Base-by-base conservation (phyloP, 2,329 filamentous ascomycete genomes). In the Colletotrichum costaricense region DNA sequence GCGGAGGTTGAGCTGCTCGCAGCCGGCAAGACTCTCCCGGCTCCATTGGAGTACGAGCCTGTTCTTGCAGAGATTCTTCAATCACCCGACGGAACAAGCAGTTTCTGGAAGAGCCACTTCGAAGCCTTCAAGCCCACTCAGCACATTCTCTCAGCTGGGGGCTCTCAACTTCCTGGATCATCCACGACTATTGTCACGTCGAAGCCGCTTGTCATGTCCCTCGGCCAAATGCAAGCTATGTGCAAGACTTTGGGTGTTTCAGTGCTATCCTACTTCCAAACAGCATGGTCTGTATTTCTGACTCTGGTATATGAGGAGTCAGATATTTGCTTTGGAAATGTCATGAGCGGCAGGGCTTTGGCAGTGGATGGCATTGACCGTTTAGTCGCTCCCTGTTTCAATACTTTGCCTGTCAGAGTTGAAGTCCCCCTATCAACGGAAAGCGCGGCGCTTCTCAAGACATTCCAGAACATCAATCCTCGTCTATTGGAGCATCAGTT, bases 301-400 rank as follows among this genome's bases (percentile, higher is more conserved):
- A 85, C 88, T 0, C 83, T 88, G 2, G 83, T 90, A 2, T 86
- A 91, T 2, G 80, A 86, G 1, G 84, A 85, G 5, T 80, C 84
- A 0, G 95, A 98, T 78, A 78, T 98, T 5, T 97, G 94, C 80
- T 98, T 98, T 78, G 95, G 96, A 0, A 97, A 94, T 77, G 92
- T 98, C 2, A 88, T 96, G 69, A 95, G 91, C 78, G 95, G 95
- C 1, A 91, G 95, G 8, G 92, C 91, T 0, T 79, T 94, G 11
- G 83, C 90, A 0, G 81, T 95, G 3, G 88, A 93, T 6, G 89
- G 88, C 0, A 85, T 96, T 12, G 91, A 95, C 49, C 85, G 87
- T 4, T 88, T 98, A 6, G 89, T 97, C n/a, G 95, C 94, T 0
- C 95, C 95, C 0, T 97, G 95, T 80, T 98, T 98, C 86, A 98